phyloP scores from a whole-genome alignment of 2,329 filamentous ascomycete species.

The Hypomyces perniciosus region DNA sequence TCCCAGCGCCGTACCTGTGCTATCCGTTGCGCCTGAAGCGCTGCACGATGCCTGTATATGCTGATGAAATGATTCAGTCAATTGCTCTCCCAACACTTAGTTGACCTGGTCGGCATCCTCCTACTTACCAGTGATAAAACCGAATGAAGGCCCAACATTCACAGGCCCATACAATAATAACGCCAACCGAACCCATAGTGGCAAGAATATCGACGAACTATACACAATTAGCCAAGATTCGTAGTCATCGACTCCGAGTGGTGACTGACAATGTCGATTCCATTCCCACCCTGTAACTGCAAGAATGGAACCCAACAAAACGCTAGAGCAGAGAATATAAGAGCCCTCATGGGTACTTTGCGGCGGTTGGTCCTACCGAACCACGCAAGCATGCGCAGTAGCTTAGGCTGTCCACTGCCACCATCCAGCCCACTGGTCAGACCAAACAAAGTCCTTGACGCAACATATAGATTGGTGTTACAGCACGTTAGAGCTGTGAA shows the following conservation, averaged over 20 bases:
- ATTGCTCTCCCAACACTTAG: neutral
- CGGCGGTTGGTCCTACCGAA: constrained; percentile 26
- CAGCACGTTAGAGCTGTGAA: constrained; percentile 28
- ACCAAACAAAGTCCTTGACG: constrained; percentile 28
- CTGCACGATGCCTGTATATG: constrained; percentile 19
- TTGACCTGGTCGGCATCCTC: neutral
- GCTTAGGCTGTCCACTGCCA: constrained; percentile 19
- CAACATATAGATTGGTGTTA: constrained; percentile 30
- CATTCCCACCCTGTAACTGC: constrained; percentile 20
- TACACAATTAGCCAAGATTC: neutral
- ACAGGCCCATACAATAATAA: constrained; percentile 35
- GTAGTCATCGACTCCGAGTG: neutral
- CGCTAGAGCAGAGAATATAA: constrained; percentile 31
- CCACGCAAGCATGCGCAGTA: constrained; percentile 23
- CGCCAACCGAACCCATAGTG: constrained; percentile 31
- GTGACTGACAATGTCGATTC: neutral
- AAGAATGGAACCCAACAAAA: constrained; percentile 38
- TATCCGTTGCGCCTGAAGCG: constrained; percentile 18
- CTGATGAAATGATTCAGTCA: constrained; percentile 7
- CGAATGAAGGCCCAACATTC: constrained; percentile 35
- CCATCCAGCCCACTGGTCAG: constrained; percentile 25
- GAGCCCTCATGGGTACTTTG: constrained; percentile 32
- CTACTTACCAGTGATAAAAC: constrained; percentile 30
- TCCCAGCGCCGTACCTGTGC: constrained; percentile 23
- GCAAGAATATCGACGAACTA: constrained; percentile 35